These are phyloP conservation scores for Aspergillus hancockii DNA, from an alignment of 495 filamentous ascomycete genomes.

Conservation along the genomic window DNA sequence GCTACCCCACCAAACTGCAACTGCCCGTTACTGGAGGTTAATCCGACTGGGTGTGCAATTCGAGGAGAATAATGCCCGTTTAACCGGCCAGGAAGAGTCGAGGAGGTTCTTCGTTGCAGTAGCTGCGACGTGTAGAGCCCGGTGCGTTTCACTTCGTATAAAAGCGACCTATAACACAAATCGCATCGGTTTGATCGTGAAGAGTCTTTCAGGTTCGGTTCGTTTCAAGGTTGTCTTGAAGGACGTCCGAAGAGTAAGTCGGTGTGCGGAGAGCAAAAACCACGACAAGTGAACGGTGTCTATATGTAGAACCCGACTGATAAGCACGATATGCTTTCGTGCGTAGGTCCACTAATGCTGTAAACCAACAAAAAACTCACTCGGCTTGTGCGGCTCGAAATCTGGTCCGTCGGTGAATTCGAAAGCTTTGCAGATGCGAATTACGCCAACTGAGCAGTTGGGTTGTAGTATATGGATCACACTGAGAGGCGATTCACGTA, in stretches of 20 bases:
- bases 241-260: not conserved
- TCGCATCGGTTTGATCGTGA: slow-evolving; percentile 28
- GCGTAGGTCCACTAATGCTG: not conserved
- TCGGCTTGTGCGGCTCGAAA: slow-evolving; percentile 13
- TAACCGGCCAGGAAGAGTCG: slow-evolving; percentile 5
- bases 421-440: slow-evolving; percentile 11
- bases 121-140: not conserved
- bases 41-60: slow-evolving; percentile 21
- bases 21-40: slow-evolving; percentile 28
- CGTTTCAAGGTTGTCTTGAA: slow-evolving; percentile 8
- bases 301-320: not conserved
- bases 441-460: slow-evolving; percentile 7
- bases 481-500: slow-evolving; percentile 12
- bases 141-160: slow-evolving; percentile 8
- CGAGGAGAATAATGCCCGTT: slow-evolving; percentile 4
- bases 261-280: not conserved
- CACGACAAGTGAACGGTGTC: not conserved
- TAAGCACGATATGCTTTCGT: not conserved
- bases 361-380: slow-evolving; percentile 10
- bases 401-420: slow-evolving; percentile 19
- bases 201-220: slow-evolving; percentile 5
- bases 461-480: slow-evolving; percentile 12
- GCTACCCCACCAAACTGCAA: slow-evolving; percentile 35
- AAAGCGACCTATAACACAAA: slow-evolving; percentile 28
- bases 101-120: slow-evolving; percentile 5